Conservation (phyloP, 352 stramenopile genomes). For the Globisporangium paddicum region DNA sequence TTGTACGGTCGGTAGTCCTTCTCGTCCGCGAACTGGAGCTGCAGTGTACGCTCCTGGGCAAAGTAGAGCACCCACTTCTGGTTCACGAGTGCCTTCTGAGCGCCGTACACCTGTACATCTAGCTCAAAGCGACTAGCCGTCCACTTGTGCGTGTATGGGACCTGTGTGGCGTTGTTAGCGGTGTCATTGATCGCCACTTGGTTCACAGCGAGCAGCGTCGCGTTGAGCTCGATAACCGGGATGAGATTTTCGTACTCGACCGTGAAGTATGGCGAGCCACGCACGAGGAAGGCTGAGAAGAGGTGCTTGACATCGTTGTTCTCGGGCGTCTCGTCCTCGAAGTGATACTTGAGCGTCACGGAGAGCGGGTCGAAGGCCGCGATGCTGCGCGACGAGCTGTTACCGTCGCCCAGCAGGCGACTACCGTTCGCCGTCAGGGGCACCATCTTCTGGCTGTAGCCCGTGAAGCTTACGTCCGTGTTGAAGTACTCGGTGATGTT, state of each 20-base stretch:
- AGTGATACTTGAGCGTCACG: slow-evolving; percentile 58
- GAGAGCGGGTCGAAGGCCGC: slow-evolving; percentile 65
- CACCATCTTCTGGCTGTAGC: slow-evolving; percentile 40
- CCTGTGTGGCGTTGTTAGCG: slow-evolving; percentile 13
- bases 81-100: slow-evolving; percentile 13
- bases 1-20: slow-evolving; percentile 69
- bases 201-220: slow-evolving; percentile 54
- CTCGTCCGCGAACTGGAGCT: slow-evolving; percentile 60
- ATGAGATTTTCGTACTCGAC: slow-evolving; percentile 70
- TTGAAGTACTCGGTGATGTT: slow-evolving; percentile 82
- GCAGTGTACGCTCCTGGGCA: slow-evolving; percentile 50
- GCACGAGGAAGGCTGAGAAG: slow-evolving; percentile 35
- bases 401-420: slow-evolving; percentile 49
- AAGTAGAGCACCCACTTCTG: slow-evolving; percentile 82
- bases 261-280: slow-evolving; percentile 75
- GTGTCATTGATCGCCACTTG: slow-evolving; percentile 27
- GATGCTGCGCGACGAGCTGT: slow-evolving; percentile 59
- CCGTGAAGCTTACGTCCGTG: slow-evolving; percentile 65
- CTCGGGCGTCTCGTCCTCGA: slow-evolving; percentile 21
- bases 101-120: slow-evolving; percentile 60
- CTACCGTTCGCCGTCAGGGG: slow-evolving; percentile 14
- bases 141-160: slow-evolving; percentile 37
- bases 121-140: slow-evolving; percentile 63
- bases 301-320: slow-evolving; percentile 21
- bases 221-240: slow-evolving; percentile 71